These are phyloP conservation scores for Phaeoacremonium minimum DNA, from an alignment of 2,329 filamentous ascomycete species.

Conservation along the genomic window DNA sequence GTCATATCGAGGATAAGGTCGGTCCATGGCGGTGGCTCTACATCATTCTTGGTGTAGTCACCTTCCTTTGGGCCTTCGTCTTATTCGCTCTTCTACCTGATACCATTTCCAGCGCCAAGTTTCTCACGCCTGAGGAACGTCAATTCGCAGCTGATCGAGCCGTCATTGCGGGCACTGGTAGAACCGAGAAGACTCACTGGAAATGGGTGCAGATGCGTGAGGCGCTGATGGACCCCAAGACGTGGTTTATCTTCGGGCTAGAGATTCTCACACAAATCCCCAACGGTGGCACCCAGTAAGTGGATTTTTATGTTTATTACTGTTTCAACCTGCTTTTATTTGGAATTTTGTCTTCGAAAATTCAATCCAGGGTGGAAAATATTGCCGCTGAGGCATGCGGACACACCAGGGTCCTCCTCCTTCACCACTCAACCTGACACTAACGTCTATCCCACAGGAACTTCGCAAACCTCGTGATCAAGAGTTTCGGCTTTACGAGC, in stretches of 20 bases:
- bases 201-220: conserved; percentile 47
- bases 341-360: too few relatives aligned
- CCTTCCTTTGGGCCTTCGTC: conserved; percentile 45
- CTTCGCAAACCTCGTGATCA: conserved; percentile 54
- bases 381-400: too few relatives aligned
- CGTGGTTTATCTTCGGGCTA: conserved; percentile 53
- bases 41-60: conserved; percentile 46
- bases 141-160: conserved; percentile 41
- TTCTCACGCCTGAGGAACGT: conserved; percentile 50
- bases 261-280: conserved; percentile 53
- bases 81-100: conserved; percentile 47
- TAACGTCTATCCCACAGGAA: too few relatives aligned
- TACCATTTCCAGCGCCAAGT: conserved; percentile 48
- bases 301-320: too few relatives aligned
- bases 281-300: conserved; percentile 57
- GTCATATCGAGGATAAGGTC: conserved; percentile 42
- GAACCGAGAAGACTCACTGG: conserved; percentile 42
- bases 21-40: conserved; percentile 56
- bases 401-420: too few relatives aligned
- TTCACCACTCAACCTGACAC: too few relatives aligned
- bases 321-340: too few relatives aligned
- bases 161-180: conserved; percentile 45
- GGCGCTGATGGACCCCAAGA: conserved; percentile 53
- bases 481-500: conserved; percentile 50
- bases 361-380: too few relatives aligned